These are phyloP conservation scores for Pythium aphanidermatum DNA, from an alignment of 352 stramenopile species.

Conservation along the genomic window DNA sequence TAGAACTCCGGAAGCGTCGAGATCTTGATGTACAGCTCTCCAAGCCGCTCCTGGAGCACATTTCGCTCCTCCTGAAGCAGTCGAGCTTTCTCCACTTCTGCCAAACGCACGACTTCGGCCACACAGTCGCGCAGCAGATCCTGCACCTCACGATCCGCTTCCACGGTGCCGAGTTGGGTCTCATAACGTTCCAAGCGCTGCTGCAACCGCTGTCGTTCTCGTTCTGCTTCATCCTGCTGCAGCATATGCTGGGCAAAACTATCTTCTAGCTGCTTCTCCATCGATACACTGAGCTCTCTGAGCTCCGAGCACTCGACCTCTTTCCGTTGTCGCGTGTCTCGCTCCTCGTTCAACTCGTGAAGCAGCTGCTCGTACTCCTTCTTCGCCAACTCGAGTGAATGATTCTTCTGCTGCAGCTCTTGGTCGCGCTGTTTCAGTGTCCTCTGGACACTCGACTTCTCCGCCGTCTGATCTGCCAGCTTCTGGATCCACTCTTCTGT, in stretches of 20 bases:
- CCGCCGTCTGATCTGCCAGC: conserved; percentile 50
- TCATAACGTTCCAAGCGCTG: conserved; percentile 49
- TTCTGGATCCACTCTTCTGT: conserved; percentile 61
- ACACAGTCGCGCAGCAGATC: conserved; percentile 52
- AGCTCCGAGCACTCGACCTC: conserved; percentile 24
- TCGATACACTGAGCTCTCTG: conserved; percentile 17
- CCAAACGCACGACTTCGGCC: conserved; percentile 37
- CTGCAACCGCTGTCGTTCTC: conserved; percentile 29
- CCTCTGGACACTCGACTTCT: conserved; percentile 46
- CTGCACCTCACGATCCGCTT: conserved; percentile 44
- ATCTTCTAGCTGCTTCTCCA: conserved; percentile 26
- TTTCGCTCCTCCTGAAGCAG: conserved; percentile 61
- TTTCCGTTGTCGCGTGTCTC: conserved; percentile 15
- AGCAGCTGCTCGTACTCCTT: conserved; percentile 42
- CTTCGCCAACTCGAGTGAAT: conserved; percentile 33
- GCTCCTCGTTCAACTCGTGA: conserved; percentile 28
- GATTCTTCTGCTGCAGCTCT: conserved; percentile 28
- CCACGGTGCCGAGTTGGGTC: conserved; percentile 42
- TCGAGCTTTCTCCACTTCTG: conserved; percentile 51
- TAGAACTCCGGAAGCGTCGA: conserved; percentile 83
- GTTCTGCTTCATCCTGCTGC: conserved; percentile 23
- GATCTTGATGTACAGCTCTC: conserved; percentile 76
- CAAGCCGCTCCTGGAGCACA: conserved; percentile 62
- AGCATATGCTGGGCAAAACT: conserved; percentile 14
- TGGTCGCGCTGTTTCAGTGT: conserved; percentile 37